phyloP scores from a whole-genome alignment of 176 grass and related monocot species.

The Lolium multiflorum region DNA sequence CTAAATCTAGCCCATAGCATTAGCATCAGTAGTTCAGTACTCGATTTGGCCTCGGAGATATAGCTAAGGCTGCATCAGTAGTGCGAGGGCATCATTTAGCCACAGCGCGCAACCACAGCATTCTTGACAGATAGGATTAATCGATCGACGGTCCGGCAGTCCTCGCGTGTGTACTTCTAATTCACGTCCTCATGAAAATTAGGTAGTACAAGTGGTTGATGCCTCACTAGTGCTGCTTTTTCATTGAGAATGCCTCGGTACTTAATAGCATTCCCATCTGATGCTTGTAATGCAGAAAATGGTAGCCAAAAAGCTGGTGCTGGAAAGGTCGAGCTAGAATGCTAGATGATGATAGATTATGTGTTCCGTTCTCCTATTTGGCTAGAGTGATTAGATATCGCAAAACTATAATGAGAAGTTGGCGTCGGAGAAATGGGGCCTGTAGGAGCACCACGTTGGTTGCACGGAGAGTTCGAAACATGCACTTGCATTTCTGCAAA shows the following conservation, averaged over 20 bases:
- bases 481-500: not conserved
- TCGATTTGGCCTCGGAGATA: constrained; percentile 22
- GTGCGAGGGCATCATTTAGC: constrained; percentile 39
- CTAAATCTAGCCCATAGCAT: not conserved
- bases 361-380: not conserved
- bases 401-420: not conserved
- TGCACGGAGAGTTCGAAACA: not conserved
- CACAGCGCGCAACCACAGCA: not conserved
- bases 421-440: not conserved
- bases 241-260: not conserved
- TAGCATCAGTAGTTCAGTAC: not conserved
- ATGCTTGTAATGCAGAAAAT: constrained; percentile 22
- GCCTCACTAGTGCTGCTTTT: constrained; percentile 40
- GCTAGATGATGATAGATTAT: constrained; percentile 16
- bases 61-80: constrained; percentile 26
- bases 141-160: not conserved
- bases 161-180: not conserved
- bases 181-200: not conserved
- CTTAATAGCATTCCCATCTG: not conserved
- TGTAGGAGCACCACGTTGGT: not conserved
- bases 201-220: constrained; percentile 26
- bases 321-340: not conserved
- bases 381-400: constrained; percentile 6
- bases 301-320: constrained; percentile 25
- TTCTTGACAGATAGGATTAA: constrained; percentile 21